These are phyloP conservation scores for Zopfia rhizophila DNA, from an alignment of 2,329 filamentous ascomycete genomes.

Conservation along the genomic window DNA sequence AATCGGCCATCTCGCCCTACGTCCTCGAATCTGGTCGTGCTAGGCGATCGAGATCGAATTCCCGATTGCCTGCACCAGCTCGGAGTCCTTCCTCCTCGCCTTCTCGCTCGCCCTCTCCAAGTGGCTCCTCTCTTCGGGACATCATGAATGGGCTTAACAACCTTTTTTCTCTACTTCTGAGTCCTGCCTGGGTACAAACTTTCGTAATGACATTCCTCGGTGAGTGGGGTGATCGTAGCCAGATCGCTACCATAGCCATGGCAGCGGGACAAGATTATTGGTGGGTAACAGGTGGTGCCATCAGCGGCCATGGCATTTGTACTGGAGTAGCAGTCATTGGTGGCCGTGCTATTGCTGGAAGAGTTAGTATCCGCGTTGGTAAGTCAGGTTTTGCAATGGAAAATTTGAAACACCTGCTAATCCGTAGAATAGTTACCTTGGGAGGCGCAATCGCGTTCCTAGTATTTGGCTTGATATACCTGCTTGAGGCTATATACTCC, in stretches of 20 bases:
- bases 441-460: conserved; percentile 92
- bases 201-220: conserved; percentile 99
- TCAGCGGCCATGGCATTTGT: conserved; percentile 87
- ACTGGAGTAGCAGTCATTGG: conserved; percentile 92
- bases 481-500: conserved; percentile 78
- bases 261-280: conserved; percentile 98
- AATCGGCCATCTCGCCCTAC: conserved; percentile 78
- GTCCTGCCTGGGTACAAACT: conserved; percentile 97
- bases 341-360: conserved; percentile 89
- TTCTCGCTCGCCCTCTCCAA: conserved; percentile 55
- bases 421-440: conserved; percentile 75
- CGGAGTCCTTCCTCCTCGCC: conserved; percentile 76
- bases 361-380: conserved; percentile 96
- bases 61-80: conserved; percentile 81
- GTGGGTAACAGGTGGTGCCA: conserved; percentile 94
- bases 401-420: conserved; percentile 38
- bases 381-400: conserved; percentile 58
- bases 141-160: conserved; percentile 79
- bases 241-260: conserved; percentile 99
- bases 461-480: conserved; percentile 90
- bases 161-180: conserved; percentile 85
- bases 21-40: conserved; percentile 82
- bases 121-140: conserved; percentile 64
- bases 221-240: conserved; percentile 97
- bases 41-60: conserved; percentile 77